Evolutionary conservation across 345 rosid species (phyloP).

Genomic region (Camelina hispida): DNA sequence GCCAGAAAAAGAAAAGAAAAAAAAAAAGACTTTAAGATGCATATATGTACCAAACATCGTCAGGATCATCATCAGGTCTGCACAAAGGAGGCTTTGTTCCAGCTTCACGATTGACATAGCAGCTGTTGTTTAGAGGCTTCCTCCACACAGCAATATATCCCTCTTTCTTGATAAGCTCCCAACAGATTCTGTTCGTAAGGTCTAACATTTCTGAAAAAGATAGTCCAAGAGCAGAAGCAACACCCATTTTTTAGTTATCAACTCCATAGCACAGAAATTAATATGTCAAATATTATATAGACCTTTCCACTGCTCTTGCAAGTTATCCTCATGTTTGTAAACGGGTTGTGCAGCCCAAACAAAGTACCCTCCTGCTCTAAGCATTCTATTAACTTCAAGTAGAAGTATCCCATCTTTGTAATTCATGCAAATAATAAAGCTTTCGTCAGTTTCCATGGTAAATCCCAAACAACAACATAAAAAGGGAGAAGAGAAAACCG

Average conservation of each 20-base stretch:
- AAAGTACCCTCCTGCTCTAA: constrained; percentile 74
- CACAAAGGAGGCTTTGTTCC: constrained; percentile 61
- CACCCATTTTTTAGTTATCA: background rate
- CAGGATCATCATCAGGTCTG: constrained; percentile 54
- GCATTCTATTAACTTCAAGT: constrained; percentile 70
- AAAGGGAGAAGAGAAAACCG: background rate
- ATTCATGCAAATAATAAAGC: constrained; percentile 20
- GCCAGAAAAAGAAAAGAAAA: background rate
- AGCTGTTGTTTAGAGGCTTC: constrained; percentile 66
- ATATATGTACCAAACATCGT: constrained; percentile 60
- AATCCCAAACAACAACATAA: background rate
- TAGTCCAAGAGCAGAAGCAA: constrained; percentile 15
- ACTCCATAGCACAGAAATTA: background rate
- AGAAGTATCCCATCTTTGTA: constrained; percentile 63
- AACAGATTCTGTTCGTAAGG: constrained; percentile 58
- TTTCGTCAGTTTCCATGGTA: background rate
- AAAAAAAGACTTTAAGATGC: background rate
- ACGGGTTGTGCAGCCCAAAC: constrained; percentile 68
- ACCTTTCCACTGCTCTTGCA: constrained; percentile 69
- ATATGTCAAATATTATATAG: background rate
- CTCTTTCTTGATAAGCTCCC: constrained; percentile 65
- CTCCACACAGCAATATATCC: constrained; percentile 65
- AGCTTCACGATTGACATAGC: constrained; percentile 54
- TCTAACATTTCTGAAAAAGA: constrained; percentile 59
- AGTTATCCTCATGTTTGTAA: constrained; percentile 57